These are phyloP conservation scores for Colletotrichum euphorbiae DNA, from an alignment of 2,329 filamentous ascomycete species.

Conservation along the genomic window DNA sequence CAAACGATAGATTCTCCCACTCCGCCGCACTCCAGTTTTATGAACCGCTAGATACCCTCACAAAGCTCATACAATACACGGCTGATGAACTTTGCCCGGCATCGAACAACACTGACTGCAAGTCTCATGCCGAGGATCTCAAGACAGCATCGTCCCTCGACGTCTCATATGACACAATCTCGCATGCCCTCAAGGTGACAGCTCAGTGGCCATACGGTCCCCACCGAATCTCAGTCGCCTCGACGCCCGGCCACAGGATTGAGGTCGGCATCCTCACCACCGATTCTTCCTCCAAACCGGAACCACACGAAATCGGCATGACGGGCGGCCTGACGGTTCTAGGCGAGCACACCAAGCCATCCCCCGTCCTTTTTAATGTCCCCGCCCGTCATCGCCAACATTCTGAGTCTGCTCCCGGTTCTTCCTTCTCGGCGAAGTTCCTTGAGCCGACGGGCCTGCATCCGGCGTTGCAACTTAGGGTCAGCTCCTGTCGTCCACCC, in stretches of 20 bases:
- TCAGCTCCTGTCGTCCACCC: slow-evolving; percentile 66
- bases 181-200: slow-evolving; percentile 73
- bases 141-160: slow-evolving; percentile 74
- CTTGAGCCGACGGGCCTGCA: slow-evolving; percentile 83
- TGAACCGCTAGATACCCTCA: slow-evolving; percentile 69
- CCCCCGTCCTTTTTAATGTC: slow-evolving; percentile 85
- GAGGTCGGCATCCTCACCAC: slow-evolving; percentile 84
- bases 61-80: slow-evolving; percentile 65
- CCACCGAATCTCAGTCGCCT: slow-evolving; percentile 55
- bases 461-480: slow-evolving; percentile 77
- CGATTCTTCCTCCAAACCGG: slow-evolving; percentile 68
- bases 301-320: slow-evolving; percentile 80
- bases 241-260: slow-evolving; percentile 64
- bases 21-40: slow-evolving; percentile 77
- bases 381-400: slow-evolving; percentile 78
- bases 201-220: slow-evolving; percentile 69
- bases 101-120: slow-evolving; percentile 62
- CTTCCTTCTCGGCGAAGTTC: slow-evolving; percentile 73
- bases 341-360: slow-evolving; percentile 78
- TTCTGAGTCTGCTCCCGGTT: slow-evolving; percentile 49
- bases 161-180: slow-evolving; percentile 79
- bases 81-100: slow-evolving; percentile 63
- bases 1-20: slow-evolving; percentile 49
- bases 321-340: slow-evolving; percentile 83
- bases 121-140: slow-evolving; percentile 56